Evolutionary conservation across 495 filamentous ascomycete genomes (phyloP).

Genomic region (Umbilicaria muhlenbergii): DNA sequence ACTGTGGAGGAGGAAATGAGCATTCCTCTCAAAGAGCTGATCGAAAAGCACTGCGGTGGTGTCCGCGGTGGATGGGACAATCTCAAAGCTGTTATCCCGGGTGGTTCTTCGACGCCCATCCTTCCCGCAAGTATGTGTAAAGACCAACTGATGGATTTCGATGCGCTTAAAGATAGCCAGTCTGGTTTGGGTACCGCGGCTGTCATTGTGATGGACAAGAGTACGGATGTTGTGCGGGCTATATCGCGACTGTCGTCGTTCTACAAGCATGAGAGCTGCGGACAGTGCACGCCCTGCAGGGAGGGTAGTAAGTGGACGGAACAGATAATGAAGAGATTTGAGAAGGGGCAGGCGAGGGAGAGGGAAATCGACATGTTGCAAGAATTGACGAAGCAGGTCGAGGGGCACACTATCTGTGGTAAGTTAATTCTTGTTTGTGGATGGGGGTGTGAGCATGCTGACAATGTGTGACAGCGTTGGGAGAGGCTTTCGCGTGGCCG

Average conservation of each 20-base stretch:
- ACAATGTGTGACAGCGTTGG: slow-evolving; percentile 40
- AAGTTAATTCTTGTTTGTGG: slow-evolving; percentile 15
- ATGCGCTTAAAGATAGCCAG: slow-evolving; percentile 93
- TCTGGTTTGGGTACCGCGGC: slow-evolving; percentile 95
- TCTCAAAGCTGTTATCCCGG: slow-evolving; percentile 84
- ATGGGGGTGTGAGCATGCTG: background rate
- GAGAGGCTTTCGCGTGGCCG: slow-evolving; percentile 97
- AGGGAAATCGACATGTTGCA: slow-evolving; percentile 99
- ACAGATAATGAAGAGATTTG: slow-evolving; percentile 94
- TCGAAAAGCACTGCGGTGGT: slow-evolving; percentile 94
- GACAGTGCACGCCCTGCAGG: slow-evolving; percentile 95
- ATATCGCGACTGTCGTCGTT: slow-evolving; percentile 88
- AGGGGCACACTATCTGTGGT: slow-evolving; percentile 97
- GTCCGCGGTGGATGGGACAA: slow-evolving; percentile 97
- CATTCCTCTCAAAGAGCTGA: slow-evolving; percentile 83
- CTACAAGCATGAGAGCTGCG: slow-evolving; percentile 96
- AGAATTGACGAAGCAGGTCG: slow-evolving; percentile 97
- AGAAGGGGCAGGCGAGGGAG: slow-evolving; percentile 72
- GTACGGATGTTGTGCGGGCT: slow-evolving; percentile 82
- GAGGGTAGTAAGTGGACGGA: slow-evolving; percentile 97
- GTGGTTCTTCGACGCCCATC: slow-evolving; percentile 91
- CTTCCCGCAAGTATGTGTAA: slow-evolving; percentile 77
- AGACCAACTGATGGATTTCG: slow-evolving; percentile 97
- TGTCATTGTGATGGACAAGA: slow-evolving; percentile 98
- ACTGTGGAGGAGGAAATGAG: slow-evolving; percentile 99